phyloP scores from a whole-genome alignment of 306 rosid species.

The Vigna mungo region DNA sequence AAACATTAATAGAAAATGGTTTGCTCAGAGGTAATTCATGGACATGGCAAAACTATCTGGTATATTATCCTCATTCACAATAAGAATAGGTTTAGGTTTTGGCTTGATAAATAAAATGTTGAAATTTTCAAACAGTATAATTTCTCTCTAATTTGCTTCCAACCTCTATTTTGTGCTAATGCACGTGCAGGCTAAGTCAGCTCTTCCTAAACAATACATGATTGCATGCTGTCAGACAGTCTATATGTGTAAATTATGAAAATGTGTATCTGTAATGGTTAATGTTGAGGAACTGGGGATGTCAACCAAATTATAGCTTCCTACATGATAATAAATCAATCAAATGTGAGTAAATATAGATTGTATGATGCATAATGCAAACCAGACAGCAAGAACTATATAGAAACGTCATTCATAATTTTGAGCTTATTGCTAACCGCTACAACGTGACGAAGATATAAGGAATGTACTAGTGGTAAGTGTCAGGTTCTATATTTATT shows the following conservation, averaged over 20 bases:
- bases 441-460: not conserved
- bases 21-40: not conserved
- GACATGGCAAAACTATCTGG: not conserved
- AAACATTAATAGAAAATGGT: slow-evolving; percentile 25
- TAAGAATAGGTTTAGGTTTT: slow-evolving; percentile 8
- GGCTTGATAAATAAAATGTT: not conserved
- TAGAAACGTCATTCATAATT: not conserved
- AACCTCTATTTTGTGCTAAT: not conserved
- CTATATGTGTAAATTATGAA: not conserved
- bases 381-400: not conserved
- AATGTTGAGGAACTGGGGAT: not conserved
- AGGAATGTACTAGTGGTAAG: not conserved
- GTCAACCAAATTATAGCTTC: not conserved
- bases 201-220: not conserved
- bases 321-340: not conserved
- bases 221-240: no score
- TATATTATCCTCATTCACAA: not conserved
- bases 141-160: not conserved
- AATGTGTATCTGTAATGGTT: not conserved
- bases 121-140: not conserved
- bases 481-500: not conserved
- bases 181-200: not conserved
- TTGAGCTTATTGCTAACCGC: not conserved
- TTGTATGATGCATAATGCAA: not conserved
- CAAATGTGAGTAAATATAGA: not conserved